Evolutionary conservation across 768 basidiomycete species (phyloP).

Genomic region (Strobilomyces dryophilus): DNA sequence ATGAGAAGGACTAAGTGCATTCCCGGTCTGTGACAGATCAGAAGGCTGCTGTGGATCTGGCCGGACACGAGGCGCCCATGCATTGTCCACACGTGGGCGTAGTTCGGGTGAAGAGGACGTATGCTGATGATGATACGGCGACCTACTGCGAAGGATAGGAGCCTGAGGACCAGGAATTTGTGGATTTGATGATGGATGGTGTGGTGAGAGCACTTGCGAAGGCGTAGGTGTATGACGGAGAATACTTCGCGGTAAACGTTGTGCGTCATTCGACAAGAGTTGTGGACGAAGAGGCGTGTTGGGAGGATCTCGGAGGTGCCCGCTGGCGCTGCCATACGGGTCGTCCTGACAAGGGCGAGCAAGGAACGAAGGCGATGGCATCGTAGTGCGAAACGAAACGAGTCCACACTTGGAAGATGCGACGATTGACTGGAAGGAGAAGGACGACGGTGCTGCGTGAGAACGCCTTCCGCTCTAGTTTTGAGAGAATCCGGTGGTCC

Average conservation of each 20-base stretch:
- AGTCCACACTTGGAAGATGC: background rate
- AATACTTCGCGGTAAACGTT: constrained; percentile 13
- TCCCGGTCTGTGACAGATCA: constrained; percentile 6
- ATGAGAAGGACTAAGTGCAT: background rate
- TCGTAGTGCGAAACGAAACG: constrained; percentile 2
- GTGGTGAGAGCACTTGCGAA: background rate
- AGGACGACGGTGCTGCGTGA: background rate
- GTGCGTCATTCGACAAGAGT: constrained; percentile 2
- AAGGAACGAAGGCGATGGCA: constrained; percentile 20
- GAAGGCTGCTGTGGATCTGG: constrained; percentile 9
- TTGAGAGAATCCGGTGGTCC: background rate
- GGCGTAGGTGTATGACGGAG: constrained; percentile 14
- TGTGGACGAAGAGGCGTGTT: constrained; percentile 1
- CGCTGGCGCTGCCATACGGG: background rate
- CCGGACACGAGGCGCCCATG: constrained; percentile 22
- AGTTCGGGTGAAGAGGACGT: constrained; percentile 24
- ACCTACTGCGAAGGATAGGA: constrained; percentile 9
- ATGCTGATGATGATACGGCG: constrained; percentile 16
- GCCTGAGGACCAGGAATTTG: constrained; percentile 1
- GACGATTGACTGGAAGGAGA: constrained; percentile 2
- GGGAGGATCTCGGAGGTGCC: background rate
- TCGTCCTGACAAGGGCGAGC: constrained; percentile 15
- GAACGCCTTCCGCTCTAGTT: background rate
- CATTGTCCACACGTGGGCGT: constrained; percentile 17
- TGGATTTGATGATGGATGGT: constrained; percentile 3